Evolutionary conservation across 805 yeast species (phyloP), one percentile per base, ranked within the genome.

Genomic region (Kazachstania martiniae): DNA sequence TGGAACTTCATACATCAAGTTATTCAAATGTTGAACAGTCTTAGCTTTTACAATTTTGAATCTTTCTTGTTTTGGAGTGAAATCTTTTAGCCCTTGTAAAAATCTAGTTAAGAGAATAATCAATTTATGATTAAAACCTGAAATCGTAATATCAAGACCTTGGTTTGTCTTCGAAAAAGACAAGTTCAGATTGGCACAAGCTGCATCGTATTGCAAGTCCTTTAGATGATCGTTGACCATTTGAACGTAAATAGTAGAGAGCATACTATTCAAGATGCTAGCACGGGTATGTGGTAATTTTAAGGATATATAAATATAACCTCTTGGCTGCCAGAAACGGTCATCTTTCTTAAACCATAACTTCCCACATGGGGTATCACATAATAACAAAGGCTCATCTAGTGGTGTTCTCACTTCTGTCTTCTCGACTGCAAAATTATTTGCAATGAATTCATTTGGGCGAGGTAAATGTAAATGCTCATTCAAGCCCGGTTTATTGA

Each of bases 311-410:
- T 72, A 70, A 19, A 86, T 71, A 30, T 72, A 65, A 1, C 91
- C 91, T 59, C 87, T 82, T 31, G 97, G 98, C 12, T 83, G 81
- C 64, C 80, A 74, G 51, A 89, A 82, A 31, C 77, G 74, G 43
- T 89, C 95, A 59, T 89, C 95, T 45, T 79, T 79, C 53, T 89
- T 89, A 55, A 65, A 83, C 97, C 97, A 89, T 23, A 83, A 60
- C 44, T 75, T 77, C 25, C 54, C 43, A 24, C 66, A 56, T 29
- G 64, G 64, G 10, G 66, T 57, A 28, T 67, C 64, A 28, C 69
- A 64, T 37, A 68, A 58, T 34, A 91, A 58, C 25, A 85, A 61
- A 1, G 96, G 95, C 38, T 70, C 71, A 18, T 64, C 65, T 8
- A 47, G 32, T 18, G 64, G 60, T 10, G 51, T 48, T 3, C 45